A percentile compares a stretch with the other conserved stretches of the same genome.
These are phyloP conservation scores for Boletales sp. DNA, from an alignment of 768 basidiomycete genomes.

Conservation along the genomic window DNA sequence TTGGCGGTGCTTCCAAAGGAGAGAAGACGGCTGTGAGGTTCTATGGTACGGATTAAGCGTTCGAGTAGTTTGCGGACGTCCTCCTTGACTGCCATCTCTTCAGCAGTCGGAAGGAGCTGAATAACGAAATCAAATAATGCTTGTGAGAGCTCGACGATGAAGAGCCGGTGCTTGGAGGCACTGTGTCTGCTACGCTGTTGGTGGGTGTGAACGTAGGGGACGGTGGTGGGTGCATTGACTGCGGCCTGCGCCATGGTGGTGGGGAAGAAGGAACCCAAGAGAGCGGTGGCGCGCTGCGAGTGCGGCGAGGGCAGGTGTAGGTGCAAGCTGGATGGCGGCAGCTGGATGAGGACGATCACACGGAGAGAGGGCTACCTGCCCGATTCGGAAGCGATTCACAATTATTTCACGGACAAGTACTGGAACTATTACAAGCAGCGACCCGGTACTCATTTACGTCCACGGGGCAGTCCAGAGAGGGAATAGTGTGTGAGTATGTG, in stretches of 20 bases:
- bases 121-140: conserved; percentile 93
- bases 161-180: conserved; percentile 52
- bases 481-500: too few species aligned
- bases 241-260: conserved; percentile 29
- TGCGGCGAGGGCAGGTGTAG: background rate
- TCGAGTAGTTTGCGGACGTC: conserved; percentile 94
- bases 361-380: conserved; percentile 4
- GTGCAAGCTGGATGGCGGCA: conserved; percentile 2
- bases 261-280: background rate
- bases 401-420: background rate
- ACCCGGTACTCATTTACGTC: too few species aligned
- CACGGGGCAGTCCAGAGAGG: background rate
- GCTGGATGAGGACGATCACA: too few species aligned
- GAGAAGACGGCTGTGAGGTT: conserved; percentile 83
- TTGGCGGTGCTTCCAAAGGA: conserved; percentile 98
- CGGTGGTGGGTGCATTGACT: conserved; percentile 13
- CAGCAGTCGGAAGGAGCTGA: conserved; percentile 83
- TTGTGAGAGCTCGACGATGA: conserved; percentile 79
- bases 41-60: conserved; percentile 91
- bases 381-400: conserved; percentile 23
- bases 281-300: conserved; percentile 1
- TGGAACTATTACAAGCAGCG: too few species aligned
- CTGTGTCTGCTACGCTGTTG: conserved; percentile 29
- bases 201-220: conserved; percentile 33
- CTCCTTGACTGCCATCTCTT: conserved; percentile 93